A percentile compares a stretch with the other conserved stretches of the same genome.
These are phyloP conservation scores for Exophiala aquamarina DNA, from an alignment of 2,329 filamentous ascomycete genomes.

Conservation along the genomic window DNA sequence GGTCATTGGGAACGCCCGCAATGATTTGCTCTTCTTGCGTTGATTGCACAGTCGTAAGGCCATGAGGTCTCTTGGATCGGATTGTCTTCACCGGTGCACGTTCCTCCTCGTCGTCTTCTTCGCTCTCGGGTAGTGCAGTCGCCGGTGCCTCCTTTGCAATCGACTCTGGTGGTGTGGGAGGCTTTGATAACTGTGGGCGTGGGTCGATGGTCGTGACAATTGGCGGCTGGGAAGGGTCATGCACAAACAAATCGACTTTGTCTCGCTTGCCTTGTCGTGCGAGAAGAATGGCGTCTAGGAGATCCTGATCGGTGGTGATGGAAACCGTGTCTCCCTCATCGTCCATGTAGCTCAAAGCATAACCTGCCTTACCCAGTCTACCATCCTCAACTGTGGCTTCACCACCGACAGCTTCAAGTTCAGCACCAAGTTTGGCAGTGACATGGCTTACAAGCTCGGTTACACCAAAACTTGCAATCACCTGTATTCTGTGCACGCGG, in stretches of 20 bases:
- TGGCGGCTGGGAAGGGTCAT: slow-evolving; percentile 87
- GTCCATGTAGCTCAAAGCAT: slow-evolving; percentile 91
- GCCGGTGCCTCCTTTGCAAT: slow-evolving; percentile 38
- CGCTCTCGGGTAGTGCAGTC: slow-evolving; percentile 58
- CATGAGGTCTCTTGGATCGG: slow-evolving; percentile 14
- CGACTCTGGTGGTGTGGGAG: slow-evolving; percentile 55
- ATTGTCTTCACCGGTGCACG: slow-evolving; percentile 12
- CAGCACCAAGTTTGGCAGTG: slow-evolving; percentile 77
- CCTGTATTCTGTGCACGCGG: slow-evolving; percentile 87
- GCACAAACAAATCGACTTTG: slow-evolving; percentile 96
- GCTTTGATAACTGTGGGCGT: slow-evolving; percentile 52
- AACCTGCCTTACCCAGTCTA: slow-evolving; percentile 73
- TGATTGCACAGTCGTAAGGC: slow-evolving; percentile 42
- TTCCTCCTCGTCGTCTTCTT: slow-evolving; percentile 43
- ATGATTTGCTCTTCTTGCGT: slow-evolving; percentile 75
- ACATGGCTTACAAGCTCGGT: slow-evolving; percentile 75
- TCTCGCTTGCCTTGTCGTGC: slow-evolving; percentile 75
- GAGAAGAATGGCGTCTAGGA: slow-evolving; percentile 83
- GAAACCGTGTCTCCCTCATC: slow-evolving; percentile 96
- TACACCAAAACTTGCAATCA: slow-evolving; percentile 77
- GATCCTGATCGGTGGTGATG: slow-evolving; percentile 91
- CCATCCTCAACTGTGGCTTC: slow-evolving; percentile 75
- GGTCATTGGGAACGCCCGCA: slow-evolving; percentile 87
- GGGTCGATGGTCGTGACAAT: slow-evolving; percentile 64
- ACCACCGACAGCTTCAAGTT: slow-evolving; percentile 82